phyloP scores from a whole-genome alignment of 225 moss, liverwort and hornwort species.

The Neckera pumila region DNA sequence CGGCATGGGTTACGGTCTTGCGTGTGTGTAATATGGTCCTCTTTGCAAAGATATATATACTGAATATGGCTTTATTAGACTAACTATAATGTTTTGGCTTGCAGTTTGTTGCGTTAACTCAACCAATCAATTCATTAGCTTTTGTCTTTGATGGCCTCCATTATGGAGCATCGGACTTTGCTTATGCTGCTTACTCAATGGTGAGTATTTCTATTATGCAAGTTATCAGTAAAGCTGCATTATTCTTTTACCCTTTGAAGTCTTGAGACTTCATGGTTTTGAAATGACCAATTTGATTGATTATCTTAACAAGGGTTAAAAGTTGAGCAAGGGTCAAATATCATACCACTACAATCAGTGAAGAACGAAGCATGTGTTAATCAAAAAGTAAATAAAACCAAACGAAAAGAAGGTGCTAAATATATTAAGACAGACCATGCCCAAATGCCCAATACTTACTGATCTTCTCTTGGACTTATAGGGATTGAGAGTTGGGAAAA shows the following conservation, averaged over 20 bases:
- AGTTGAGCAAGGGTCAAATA: background rate
- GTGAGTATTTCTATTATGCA: conserved; percentile 20
- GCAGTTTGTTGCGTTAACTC: conserved; percentile 79
- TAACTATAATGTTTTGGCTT: background rate
- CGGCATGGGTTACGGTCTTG: background rate
- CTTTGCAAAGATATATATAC: background rate
- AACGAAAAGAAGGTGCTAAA: background rate
- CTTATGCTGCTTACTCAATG: conserved; percentile 79
- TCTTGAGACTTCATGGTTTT: background rate
- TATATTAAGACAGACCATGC: too few species aligned
- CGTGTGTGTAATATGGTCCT: background rate
- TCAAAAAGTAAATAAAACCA: background rate
- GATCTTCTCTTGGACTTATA: too few species aligned
- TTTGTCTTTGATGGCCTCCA: conserved; percentile 94
- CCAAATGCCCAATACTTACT: background rate
- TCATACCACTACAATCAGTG: background rate
- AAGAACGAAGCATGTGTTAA: background rate
- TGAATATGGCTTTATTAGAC: background rate
- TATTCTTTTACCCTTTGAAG: background rate
- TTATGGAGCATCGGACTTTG: conserved; percentile 83
- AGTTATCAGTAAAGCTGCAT: background rate
- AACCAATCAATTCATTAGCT: conserved; percentile 90
- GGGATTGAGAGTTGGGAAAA: too few species aligned
- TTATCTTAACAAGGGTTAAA: background rate
- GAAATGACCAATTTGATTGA: background rate